phyloP scores from a whole-genome alignment of 352 stramenopile genomes.

The Pythium brachiatum region DNA sequence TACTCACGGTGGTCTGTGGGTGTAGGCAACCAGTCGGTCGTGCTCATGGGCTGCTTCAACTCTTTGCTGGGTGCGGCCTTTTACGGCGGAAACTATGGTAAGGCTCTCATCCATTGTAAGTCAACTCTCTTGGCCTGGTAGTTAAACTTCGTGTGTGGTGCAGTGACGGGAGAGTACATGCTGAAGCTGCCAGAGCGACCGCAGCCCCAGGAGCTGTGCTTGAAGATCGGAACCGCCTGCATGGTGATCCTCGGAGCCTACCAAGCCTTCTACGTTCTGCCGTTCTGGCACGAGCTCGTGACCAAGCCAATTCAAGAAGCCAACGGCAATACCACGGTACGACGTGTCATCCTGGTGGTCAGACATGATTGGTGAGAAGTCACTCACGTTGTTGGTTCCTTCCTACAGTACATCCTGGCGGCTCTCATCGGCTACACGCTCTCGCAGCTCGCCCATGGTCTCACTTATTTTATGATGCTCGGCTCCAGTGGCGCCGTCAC shows the following conservation, averaged over 20 bases:
- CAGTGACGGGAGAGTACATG: conserved; percentile 78
- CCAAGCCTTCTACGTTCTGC: conserved; percentile 78
- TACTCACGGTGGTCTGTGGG: neutral
- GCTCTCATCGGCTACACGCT: conserved; percentile 71
- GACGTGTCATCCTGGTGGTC: neutral
- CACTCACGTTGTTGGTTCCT: neutral
- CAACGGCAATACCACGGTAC: conserved; percentile 54
- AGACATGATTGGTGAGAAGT: neutral
- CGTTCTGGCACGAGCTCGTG: conserved; percentile 69
- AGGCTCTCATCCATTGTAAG: neutral
- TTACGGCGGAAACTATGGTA: conserved; percentile 82
- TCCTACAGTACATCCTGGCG: conserved; percentile 42
- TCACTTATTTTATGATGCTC: conserved; percentile 87
- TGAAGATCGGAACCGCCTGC: conserved; percentile 75
- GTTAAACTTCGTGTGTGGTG: neutral
- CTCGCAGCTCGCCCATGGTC: conserved; percentile 75
- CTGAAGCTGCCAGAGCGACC: conserved; percentile 74
- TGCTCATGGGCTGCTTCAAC: conserved; percentile 86
- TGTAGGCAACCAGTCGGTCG: conserved; percentile 50
- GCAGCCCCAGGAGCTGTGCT: conserved; percentile 70
- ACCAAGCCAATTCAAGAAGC: conserved; percentile 74
- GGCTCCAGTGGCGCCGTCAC: conserved; percentile 78
- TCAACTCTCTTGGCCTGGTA: too few relatives aligned
- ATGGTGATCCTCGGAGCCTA: conserved; percentile 76
- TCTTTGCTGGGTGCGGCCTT: conserved; percentile 78